A percentile compares a stretch with the other conserved stretches of the same genome.
Conservation (phyloP, 2,329 filamentous ascomycete species). For the Fusarium pseudograminearum region DNA sequence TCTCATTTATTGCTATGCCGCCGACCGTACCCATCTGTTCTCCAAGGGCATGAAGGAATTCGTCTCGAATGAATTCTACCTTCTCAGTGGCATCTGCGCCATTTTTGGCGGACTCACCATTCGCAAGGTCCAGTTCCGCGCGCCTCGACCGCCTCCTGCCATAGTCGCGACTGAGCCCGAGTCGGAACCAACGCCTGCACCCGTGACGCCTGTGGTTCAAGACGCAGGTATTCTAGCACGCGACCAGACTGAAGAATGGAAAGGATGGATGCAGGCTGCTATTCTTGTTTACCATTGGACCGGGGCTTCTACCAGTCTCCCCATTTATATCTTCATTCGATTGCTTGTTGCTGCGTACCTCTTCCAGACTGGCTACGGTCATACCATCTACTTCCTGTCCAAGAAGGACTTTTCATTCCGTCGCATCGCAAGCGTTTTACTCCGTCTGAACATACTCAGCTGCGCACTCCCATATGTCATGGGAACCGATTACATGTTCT, state of each 20-base stretch:
- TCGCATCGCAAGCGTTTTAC: constrained; percentile 64
- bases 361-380: constrained; percentile 72
- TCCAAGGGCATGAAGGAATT: constrained; percentile 47
- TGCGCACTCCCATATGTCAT: constrained; percentile 66
- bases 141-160: constrained; percentile 18
- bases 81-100: constrained; percentile 27
- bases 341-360: constrained; percentile 69
- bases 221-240: constrained; percentile 53
- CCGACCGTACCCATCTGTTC: constrained; percentile 48
- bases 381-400: constrained; percentile 68
- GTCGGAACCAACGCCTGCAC: background rate
- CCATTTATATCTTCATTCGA: constrained; percentile 67
- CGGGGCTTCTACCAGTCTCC: constrained; percentile 59
- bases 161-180: background rate
- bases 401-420: constrained; percentile 68
- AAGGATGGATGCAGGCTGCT: constrained; percentile 72
- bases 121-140: constrained; percentile 30
- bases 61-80: constrained; percentile 31
- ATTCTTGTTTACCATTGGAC: constrained; percentile 69
- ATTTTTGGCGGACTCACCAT: constrained; percentile 34
- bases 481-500: constrained; percentile 63
- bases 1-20: constrained; percentile 46
- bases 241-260: constrained; percentile 73
- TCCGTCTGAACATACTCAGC: constrained; percentile 69
- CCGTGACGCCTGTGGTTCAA: constrained; percentile 10